Evolutionary conservation across 495 filamentous ascomycete species (phyloP), one percentile per base, ranked within the genome.

Genomic region (Aspergillus carlsbadensis): DNA sequence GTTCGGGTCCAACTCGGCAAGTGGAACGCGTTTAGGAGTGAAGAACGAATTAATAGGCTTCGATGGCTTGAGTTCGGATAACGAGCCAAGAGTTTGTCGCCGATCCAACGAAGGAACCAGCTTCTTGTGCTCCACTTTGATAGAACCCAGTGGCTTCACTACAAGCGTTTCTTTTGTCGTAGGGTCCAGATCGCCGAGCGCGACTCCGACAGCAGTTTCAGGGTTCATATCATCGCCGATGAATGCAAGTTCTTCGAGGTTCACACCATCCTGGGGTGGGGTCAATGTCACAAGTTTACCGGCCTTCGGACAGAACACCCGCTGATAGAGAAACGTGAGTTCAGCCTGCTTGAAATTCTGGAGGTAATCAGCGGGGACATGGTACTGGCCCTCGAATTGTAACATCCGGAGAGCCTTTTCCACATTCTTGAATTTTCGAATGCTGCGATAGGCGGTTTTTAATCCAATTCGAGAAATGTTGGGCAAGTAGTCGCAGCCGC

Each of bases 401-500:
- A 96, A 73, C 71, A 88, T 87, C 31, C 83, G 83, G 56, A 98
- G 64, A n/a, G 94, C 76, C 51, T 83, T 86, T 48, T 98, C 94
- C 31, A 93, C 83, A 5, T 78, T 90, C 65, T 91, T 93, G 76
- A 96, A 83, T 65, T 93, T 96, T 41, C 92, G 84, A 56, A 99
- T 81, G 70, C 94, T 80, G 31, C 91, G 83, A 64, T 99, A 87
- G 1, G 95, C 95, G 20, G 91, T 97, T 71, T 96, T 96, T 43
- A 99, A 68, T 3, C 95, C 95, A 80, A 99, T 83, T 43, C 85
- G 87, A 37, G 81, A 83, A 56, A 98, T 89, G 60, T 85, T 87
- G 6, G 85, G 78, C 46, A 98, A 80, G 70, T 99, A 99, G 68
- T 99, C 95, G 70, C 95, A 99, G n/a, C 95, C 95, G 68, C 91